Percentiles rank a stretch among this genome's conserved stretches.
Evolutionary conservation across 108 stramenopile genomes (phyloP).

Genomic region (Fistulifera pelliculosa): DNA sequence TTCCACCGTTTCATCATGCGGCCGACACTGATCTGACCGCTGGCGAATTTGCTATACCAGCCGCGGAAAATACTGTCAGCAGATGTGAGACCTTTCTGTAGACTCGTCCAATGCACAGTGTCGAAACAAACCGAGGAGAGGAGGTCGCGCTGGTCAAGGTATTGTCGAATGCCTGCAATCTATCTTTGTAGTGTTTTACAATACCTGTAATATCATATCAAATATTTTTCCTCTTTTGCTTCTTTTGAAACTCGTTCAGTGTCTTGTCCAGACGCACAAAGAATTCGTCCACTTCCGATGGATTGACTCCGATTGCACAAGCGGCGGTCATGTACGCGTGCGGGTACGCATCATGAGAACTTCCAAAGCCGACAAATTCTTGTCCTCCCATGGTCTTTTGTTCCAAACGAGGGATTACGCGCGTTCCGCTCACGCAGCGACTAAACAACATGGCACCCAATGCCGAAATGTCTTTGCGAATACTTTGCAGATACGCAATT

Average conservation of each 20-base stretch:
- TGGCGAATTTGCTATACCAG: too few relatives aligned
- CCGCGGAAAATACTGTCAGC: too few relatives aligned
- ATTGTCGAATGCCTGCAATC: too few relatives aligned
- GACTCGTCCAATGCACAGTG: too few relatives aligned
- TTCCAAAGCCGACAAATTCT: constrained; percentile 75
- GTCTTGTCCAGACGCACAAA: constrained; percentile 70
- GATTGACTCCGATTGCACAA: constrained; percentile 80
- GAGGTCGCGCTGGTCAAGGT: too few relatives aligned
- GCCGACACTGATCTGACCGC: too few relatives aligned
- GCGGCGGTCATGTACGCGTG: constrained; percentile 91
- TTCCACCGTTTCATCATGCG: too few relatives aligned
- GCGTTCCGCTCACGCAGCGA: constrained; percentile 91
- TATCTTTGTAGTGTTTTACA: too few relatives aligned
- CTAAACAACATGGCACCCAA: constrained; percentile 98
- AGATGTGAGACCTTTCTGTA: too few relatives aligned
- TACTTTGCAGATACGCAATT: constrained; percentile 6
- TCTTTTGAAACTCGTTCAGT: constrained; percentile 51
- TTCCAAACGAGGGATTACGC: constrained; percentile 57
- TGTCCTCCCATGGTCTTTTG: constrained; percentile 56
- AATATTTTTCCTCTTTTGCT: constrained; percentile 24
- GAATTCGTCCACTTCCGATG: constrained; percentile 81
- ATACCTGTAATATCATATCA: too few relatives aligned
- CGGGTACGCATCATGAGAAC: constrained; percentile 53
- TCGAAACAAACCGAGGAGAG: too few relatives aligned
- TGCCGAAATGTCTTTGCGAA: constrained; percentile 36